Evolutionary conservation across 805 yeast genomes (phyloP), one percentile per base, ranked within the genome.

Genomic region (Candida montana): DNA sequence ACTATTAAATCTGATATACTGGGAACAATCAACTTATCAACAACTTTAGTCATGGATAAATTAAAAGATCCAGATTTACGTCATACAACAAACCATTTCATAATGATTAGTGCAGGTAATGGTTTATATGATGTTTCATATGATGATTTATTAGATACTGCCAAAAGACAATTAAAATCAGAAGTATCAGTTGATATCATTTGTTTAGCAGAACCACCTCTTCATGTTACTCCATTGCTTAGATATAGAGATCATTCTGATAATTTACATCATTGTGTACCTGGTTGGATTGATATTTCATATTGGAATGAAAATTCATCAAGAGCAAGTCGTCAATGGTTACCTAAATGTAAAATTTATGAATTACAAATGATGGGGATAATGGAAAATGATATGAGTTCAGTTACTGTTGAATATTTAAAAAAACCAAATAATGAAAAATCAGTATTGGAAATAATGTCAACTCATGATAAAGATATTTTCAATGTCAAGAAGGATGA

Each of bases 351-450:
- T 61, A 88, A 87, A 53, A 90, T 93, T 38, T 91, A 93, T 60
- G 98, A 91, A 54, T 64, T 93, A 16, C 98, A 93, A 59, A 93
- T 93, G 97, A 91, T 91, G 95, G 98, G 98, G 0, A 75, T 93
- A 7, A 88, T 91, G 82, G 98, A 91, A 54, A 87, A 86, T 52
- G 96, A 93, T 54, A 68, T 81, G 43, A 78, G 80, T 49, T 77
- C 83, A 11, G 75, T 83, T 7, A 75, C 79, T 8, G 74, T 90
- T 10, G 81, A 79, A 15, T 72, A 81, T 38, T 63, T 89, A 38
- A 71, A 67, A 11, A 53, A 52, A 1, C 44, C 57, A 43, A 21
- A 45, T 36, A 44, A 45, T 20, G 54, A 64, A 5, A 58, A 58
- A 37, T 67, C 81, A 0, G 67, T 81, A 29, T 50, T 71, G 1